A percentile compares a stretch with the other conserved stretches of the same genome.
Conservation (phyloP, 306 rosid species). For the Gillenia trifoliata region DNA sequence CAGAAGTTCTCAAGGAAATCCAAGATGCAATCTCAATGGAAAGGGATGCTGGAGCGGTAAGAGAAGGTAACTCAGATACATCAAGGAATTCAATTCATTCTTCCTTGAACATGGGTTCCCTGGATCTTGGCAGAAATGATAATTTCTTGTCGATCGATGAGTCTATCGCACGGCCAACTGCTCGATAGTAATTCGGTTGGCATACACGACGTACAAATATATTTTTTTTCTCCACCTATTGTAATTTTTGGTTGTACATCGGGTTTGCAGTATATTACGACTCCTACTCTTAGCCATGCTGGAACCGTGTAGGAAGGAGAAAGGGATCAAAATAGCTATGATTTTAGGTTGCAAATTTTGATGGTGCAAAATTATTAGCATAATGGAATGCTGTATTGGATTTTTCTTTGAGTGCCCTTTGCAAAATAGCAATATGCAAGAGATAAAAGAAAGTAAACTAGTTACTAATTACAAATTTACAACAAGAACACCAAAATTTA, state of each 20-base stretch:
- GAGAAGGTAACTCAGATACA: slow-evolving; percentile 64
- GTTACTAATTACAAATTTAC: too few species aligned
- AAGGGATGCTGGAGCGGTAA: slow-evolving; percentile 43
- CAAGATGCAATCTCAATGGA: slow-evolving; percentile 86
- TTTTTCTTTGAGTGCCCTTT: background rate
- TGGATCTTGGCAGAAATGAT: slow-evolving; percentile 62
- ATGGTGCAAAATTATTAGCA: background rate
- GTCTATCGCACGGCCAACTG: slow-evolving; percentile 63
- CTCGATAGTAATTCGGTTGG: slow-evolving; percentile 43
- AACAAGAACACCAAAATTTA: too few species aligned
- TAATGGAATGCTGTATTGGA: background rate
- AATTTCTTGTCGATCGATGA: slow-evolving; percentile 72
- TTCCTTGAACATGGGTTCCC: slow-evolving; percentile 56
- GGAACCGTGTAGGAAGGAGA: background rate
- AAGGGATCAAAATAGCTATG: background rate
- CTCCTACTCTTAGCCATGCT: background rate
- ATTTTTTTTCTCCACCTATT: background rate
- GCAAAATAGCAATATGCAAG: too few species aligned
- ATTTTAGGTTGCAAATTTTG: background rate
- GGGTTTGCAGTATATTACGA: too few species aligned
- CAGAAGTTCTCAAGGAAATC: slow-evolving; percentile 94
- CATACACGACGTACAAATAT: slow-evolving; percentile 1
- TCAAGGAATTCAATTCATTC: slow-evolving; percentile 65
- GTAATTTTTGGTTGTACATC: background rate
- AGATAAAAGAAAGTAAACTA: too few species aligned